phyloP scores from a whole-genome alignment of 192 early-diverging fungal species.

The Chytriomyces sp. region DNA sequence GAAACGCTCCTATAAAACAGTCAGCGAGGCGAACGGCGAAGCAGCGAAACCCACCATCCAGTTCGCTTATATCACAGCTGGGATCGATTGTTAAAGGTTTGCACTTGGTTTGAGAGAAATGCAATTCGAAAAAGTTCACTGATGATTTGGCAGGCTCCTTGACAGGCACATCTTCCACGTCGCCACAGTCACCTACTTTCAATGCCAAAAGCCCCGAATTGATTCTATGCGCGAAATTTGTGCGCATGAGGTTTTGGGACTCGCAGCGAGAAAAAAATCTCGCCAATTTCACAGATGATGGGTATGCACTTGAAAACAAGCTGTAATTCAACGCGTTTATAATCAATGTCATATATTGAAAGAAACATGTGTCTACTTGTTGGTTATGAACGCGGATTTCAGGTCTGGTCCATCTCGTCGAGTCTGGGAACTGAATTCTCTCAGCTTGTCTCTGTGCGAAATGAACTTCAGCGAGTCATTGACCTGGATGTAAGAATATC shows the following conservation, averaged over 20 bases:
- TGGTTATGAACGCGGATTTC: constrained; percentile 76
- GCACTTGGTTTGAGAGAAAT: neutral
- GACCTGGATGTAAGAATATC: constrained; percentile 52
- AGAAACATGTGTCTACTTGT: constrained; percentile 62
- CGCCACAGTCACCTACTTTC: neutral
- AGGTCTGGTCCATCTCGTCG: constrained; percentile 76
- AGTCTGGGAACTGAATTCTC: constrained; percentile 71
- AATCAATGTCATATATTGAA: neutral
- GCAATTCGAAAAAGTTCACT: neutral
- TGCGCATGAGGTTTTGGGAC: neutral
- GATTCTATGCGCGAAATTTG: constrained; percentile 15
- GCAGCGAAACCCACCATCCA: neutral
- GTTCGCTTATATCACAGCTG: constrained; percentile 15
- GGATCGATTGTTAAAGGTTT: constrained; percentile 27
- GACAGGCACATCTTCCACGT: neutral
- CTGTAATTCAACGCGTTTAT: neutral
- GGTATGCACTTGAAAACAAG: neutral
- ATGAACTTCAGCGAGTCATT: constrained; percentile 50
- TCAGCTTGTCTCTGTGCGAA: constrained; percentile 56
- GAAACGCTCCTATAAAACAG: too few relatives aligned
- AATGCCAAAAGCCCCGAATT: constrained; percentile 1
- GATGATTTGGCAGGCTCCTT: neutral
- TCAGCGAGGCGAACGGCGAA: neutral
- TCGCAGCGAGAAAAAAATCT: neutral
- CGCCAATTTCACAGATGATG: neutral